Evolutionary conservation across 768 basidiomycete species (phyloP).

Genomic region (Suillus spraguei): DNA sequence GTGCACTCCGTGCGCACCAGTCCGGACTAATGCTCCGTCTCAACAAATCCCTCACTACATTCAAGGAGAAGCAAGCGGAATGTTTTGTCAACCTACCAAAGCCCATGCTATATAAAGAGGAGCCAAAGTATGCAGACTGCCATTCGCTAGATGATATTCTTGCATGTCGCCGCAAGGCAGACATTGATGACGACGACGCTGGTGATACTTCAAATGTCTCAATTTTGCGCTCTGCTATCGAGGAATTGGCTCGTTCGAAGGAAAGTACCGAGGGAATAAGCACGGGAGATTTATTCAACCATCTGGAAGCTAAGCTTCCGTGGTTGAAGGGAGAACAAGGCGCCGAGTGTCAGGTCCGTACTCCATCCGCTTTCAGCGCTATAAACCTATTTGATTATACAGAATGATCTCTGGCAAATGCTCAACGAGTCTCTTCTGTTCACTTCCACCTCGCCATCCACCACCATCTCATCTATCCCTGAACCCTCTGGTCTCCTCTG

Average conservation of each 20-base stretch:
- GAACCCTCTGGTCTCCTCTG: conserved; percentile 36
- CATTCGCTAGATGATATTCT: conserved; percentile 46
- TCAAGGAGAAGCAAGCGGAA: conserved; percentile 59
- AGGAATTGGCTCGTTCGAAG: conserved; percentile 45
- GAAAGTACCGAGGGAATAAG: conserved; percentile 41
- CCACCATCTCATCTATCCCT: conserved; percentile 9
- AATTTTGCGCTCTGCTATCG: conserved; percentile 64
- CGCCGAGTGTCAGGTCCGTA: conserved; percentile 53
- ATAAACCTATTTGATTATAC: conserved; percentile 16
- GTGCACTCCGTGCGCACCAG: conserved; percentile 63
- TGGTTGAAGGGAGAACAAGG: conserved; percentile 60
- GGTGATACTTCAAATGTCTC: conserved; percentile 50
- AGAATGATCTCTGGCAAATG: conserved; percentile 62
- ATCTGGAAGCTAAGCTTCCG: conserved; percentile 57
- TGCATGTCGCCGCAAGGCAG: conserved; percentile 15
- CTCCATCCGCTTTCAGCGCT: not conserved
- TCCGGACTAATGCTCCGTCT: conserved; percentile 55
- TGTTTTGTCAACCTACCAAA: conserved; percentile 60
- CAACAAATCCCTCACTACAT: conserved; percentile 52
- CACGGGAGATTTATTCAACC: conserved; percentile 60
- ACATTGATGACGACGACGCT: conserved; percentile 15
- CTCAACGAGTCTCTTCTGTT: conserved; percentile 55
- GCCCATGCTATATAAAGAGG: conserved; percentile 53
- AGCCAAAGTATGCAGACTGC: conserved; percentile 43
- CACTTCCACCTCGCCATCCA: conserved; percentile 32